Conservation (phyloP, 2,329 filamentous ascomycete genomes). For the Aspergillus pseudonomiae region DNA sequence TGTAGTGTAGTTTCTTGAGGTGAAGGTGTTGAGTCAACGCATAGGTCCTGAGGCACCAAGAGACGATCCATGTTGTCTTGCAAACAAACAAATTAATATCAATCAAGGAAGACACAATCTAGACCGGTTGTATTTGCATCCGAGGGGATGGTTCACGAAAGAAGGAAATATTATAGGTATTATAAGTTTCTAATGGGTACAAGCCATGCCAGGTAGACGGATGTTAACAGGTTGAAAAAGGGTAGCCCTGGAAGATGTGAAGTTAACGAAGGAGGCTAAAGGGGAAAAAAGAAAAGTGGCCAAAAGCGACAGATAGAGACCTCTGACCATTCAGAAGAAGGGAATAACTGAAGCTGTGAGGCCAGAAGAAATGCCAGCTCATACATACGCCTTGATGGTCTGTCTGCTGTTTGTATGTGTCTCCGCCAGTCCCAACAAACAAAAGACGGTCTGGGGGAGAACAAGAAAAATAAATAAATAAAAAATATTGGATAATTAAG, state of each 20-base stretch:
- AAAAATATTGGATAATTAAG: constrained; percentile 7
- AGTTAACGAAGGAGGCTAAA: constrained; percentile 11
- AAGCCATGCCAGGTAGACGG: constrained; percentile 11
- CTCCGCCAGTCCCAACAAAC: constrained; percentile 9
- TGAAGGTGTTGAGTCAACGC: constrained; percentile 26
- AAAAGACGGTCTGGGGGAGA: constrained; percentile 12
- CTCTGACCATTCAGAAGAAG: constrained; percentile 22
- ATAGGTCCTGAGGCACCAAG: constrained; percentile 21
- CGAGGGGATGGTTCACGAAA: background rate
- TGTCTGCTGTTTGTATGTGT: constrained; percentile 7
- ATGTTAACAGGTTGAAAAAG: constrained; percentile 10
- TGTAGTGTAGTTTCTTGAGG: constrained; percentile 25
- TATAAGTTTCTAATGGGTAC: constrained; percentile 7
- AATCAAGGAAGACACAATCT: constrained; percentile 1
- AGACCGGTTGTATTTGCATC: background rate
- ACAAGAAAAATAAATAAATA: background rate
- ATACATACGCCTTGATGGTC: constrained; percentile 12
- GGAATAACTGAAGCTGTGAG: constrained; percentile 24
- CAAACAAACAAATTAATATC: constrained; percentile 1
- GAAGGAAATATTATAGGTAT: constrained; percentile 5
- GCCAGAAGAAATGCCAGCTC: constrained; percentile 18
- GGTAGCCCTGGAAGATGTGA: constrained; percentile 4
- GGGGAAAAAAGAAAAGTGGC: background rate
- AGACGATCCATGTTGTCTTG: constrained; percentile 28
- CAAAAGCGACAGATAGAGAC: constrained; percentile 18